Evolutionary conservation across 805 yeast genomes (phyloP).

Genomic region (Kodamaea jinghongensis): DNA sequence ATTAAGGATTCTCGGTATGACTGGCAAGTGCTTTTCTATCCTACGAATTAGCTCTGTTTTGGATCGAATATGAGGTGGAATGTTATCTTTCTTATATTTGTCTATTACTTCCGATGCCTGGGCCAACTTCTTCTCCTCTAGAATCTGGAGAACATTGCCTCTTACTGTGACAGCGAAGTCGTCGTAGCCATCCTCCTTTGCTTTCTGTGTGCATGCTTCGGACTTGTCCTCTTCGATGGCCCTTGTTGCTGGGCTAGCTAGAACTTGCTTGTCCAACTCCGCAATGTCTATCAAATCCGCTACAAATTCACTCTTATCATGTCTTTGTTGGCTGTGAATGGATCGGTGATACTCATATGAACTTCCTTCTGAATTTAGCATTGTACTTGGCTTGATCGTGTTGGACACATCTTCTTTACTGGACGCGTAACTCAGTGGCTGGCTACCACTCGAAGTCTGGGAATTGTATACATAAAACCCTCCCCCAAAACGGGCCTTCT

Average conservation of each 20-base stretch:
- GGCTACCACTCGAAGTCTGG: no score
- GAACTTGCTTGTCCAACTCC: conserved; percentile 4
- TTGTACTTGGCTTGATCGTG: background rate
- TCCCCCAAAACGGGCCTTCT: no score
- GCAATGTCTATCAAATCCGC: conserved; percentile 6
- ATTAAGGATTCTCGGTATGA: conserved; percentile 40
- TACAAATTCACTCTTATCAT: conserved; percentile 4
- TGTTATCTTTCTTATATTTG: conserved; percentile 14
- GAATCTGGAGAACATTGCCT: conserved; percentile 15
- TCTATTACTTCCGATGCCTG: conserved; percentile 13
- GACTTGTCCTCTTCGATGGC: background rate
- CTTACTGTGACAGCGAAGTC: conserved; percentile 10
- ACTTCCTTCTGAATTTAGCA: background rate
- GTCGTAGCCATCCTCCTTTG: conserved; percentile 4
- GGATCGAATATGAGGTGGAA: conserved; percentile 30
- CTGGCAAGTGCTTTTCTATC: conserved; percentile 25
- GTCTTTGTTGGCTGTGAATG: conserved; percentile 1
- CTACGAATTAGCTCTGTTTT: conserved; percentile 26
- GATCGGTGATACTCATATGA: conserved; percentile 4
- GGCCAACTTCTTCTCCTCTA: conserved; percentile 13
- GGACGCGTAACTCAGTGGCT: background rate
- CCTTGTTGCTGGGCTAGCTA: background rate
- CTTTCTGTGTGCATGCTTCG: background rate
- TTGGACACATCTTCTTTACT: background rate
- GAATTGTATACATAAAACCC: no score